Conservation (phyloP, 2,329 filamentous ascomycete genomes). For the Aspergillus floridensis region DNA sequence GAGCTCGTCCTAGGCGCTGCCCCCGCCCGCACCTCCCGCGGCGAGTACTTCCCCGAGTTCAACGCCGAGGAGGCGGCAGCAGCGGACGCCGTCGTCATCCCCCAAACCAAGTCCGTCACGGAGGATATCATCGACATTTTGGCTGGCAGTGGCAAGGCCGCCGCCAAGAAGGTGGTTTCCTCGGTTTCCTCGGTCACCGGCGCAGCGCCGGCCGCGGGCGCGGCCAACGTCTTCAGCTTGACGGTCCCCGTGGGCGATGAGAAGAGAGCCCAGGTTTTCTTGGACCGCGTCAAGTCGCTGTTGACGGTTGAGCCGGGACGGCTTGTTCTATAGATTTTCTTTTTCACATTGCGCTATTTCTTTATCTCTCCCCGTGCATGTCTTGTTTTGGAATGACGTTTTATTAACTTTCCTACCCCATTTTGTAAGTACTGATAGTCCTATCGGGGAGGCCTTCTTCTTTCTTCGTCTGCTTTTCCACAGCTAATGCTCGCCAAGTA, state of each 20-base stretch:
- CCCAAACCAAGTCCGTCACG: conserved; percentile 25
- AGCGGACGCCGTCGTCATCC: conserved; percentile 36
- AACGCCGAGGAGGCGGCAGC: conserved; percentile 37
- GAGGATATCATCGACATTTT: conserved; percentile 86
- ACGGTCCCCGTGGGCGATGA: conserved; percentile 77
- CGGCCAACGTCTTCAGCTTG: conserved; percentile 77
- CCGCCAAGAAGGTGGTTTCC: conserved; percentile 28
- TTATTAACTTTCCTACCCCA: background rate
- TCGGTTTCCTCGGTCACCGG: conserved; percentile 41
- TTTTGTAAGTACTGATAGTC: background rate
- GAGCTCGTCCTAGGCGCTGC: conserved; percentile 67
- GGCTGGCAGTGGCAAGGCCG: conserved; percentile 44
- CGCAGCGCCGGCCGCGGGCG: conserved; percentile 45
- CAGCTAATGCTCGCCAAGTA: background rate
- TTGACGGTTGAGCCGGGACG: conserved; percentile 77
- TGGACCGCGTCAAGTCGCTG: conserved; percentile 81
- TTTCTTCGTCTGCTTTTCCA: background rate
- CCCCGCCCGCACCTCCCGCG: conserved; percentile 50
- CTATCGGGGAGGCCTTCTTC: background rate
- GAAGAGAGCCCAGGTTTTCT: conserved; percentile 74
- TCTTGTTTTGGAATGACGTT: background rate
- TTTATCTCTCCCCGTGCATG: background rate
- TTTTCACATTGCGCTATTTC: background rate
- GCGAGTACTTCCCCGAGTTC: conserved; percentile 70
- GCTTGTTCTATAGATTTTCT: conserved; percentile 55